Base-by-base conservation (phyloP, 1,284 basidiomycete genomes). In the Entoloma clypeatum region DNA sequence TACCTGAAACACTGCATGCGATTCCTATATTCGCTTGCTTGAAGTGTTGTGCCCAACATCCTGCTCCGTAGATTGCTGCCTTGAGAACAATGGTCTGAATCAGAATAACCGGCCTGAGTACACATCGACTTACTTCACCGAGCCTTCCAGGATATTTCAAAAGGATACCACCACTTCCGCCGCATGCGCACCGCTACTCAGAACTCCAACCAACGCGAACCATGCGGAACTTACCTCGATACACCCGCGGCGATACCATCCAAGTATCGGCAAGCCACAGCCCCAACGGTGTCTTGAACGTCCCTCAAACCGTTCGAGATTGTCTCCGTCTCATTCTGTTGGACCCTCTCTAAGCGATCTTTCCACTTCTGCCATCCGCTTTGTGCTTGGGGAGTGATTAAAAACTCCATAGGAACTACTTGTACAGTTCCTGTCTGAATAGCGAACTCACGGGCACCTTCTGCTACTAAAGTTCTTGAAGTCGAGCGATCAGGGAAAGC, bases 221-320 rank as follows among this genome's bases (percentile, higher is more conserved):
- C 27, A 25, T 27, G 28, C 28, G n/a, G n/a, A 27, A 34, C 47
- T 29, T 24, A 80, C 84, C 83, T 86, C 14, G 86, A 89, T 18
- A 88, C 86, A 3, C 85, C 86, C 16, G 83, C 78, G 13, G 82
- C 77, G 39, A 79, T 52, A 13, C 66, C 64, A 3, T 66, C 70
- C 2, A 48, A 41, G 4, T 48, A 45, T 45, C 73, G 68, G 58
- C 71, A 77, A 9, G 67, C 74, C 27, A 86, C 67, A 11, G 84
- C 83, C 14, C 86, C 86, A 4, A 89, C 86, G 1, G 86, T 89
- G 56, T 89, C 86, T 54, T 87, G 81, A 36, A 75, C 62, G 29
- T 62, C 57, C 22, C 52, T 47, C 28, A 68, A 29, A 21, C 43
- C 53, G 32, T n/a, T 6, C 11, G 32, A 32, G 16, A 22, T 23